Conservation (phyloP, 2,329 filamentous ascomycete species). For the Fusarium sp. region DNA sequence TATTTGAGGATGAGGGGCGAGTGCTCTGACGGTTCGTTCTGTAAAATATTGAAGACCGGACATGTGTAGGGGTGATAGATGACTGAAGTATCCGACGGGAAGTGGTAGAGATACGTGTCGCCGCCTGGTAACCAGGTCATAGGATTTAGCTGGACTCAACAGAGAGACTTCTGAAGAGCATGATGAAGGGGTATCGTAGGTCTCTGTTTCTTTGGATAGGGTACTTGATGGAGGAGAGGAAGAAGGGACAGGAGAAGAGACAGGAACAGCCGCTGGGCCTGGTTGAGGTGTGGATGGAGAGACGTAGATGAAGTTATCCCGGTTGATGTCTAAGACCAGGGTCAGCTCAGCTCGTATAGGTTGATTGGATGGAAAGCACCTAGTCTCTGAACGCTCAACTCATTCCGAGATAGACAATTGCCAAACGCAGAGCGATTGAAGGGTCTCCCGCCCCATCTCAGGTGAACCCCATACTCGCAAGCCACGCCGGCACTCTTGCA, state of each 20-base stretch:
- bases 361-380: background rate
- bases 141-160: background rate
- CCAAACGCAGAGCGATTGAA: slow-evolving; percentile 31
- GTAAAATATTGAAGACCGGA: slow-evolving; percentile 35
- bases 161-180: slow-evolving; percentile 1
- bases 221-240: background rate
- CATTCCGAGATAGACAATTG: slow-evolving; percentile 26
- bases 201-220: background rate
- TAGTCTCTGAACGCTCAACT: slow-evolving; percentile 25
- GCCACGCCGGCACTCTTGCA: slow-evolving; percentile 22
- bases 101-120: slow-evolving; percentile 5
- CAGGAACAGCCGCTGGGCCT: background rate
- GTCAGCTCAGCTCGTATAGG: background rate
- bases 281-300: slow-evolving; percentile 20
- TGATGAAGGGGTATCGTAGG: background rate
- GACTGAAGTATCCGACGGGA: slow-evolving; percentile 21
- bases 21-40: slow-evolving; percentile 27
- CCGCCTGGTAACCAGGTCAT: slow-evolving; percentile 1
- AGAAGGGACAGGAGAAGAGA: background rate
- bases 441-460: slow-evolving; percentile 30
- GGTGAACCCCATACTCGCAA: slow-evolving; percentile 33
- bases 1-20: slow-evolving; percentile 26
- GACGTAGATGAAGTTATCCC: slow-evolving; percentile 33
- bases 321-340: slow-evolving; percentile 11
- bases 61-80: slow-evolving; percentile 27